A percentile compares a stretch with the other conserved stretches of the same genome.
Evolutionary conservation across 352 stramenopile species (phyloP).

Genomic region (Aphanomyces cochlioides): DNA sequence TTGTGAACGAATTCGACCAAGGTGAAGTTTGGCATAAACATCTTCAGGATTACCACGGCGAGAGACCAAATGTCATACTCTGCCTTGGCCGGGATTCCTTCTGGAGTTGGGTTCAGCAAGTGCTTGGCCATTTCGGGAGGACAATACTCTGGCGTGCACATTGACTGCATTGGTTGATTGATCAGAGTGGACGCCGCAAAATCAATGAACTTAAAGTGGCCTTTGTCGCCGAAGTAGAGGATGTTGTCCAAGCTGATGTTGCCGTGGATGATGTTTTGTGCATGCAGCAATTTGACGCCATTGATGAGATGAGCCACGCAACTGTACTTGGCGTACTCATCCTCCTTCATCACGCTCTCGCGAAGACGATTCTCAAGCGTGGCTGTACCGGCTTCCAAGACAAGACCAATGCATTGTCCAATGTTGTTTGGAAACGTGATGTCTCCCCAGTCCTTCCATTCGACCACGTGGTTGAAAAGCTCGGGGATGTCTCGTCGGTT

Average conservation of each 20-base stretch:
- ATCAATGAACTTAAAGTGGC: neutral
- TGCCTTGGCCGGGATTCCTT: neutral
- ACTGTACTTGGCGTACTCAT: neutral
- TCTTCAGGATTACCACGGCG: neutral
- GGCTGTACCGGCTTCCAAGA: neutral
- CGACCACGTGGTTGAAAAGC: neutral
- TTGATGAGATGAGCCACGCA: neutral
- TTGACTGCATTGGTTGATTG: neutral
- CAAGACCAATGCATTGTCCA: neutral
- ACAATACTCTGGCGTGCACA: neutral
- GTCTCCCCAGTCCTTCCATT: neutral
- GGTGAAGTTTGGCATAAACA: neutral
- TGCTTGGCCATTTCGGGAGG: conserved; percentile 1
- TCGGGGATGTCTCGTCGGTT: neutral
- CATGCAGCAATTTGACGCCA: neutral
- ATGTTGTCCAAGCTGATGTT: conserved; percentile 8
- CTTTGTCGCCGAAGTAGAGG: neutral
- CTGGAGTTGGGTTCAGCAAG: neutral
- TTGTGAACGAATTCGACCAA: neutral
- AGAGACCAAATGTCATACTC: neutral
- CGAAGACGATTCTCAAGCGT: neutral
- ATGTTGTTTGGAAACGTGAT: neutral
- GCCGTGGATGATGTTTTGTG: neutral
- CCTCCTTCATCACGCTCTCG: neutral
- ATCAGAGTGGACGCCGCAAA: neutral